Conservation (phyloP, 2,329 filamentous ascomycete species). For the Exophiala spinifera region DNA sequence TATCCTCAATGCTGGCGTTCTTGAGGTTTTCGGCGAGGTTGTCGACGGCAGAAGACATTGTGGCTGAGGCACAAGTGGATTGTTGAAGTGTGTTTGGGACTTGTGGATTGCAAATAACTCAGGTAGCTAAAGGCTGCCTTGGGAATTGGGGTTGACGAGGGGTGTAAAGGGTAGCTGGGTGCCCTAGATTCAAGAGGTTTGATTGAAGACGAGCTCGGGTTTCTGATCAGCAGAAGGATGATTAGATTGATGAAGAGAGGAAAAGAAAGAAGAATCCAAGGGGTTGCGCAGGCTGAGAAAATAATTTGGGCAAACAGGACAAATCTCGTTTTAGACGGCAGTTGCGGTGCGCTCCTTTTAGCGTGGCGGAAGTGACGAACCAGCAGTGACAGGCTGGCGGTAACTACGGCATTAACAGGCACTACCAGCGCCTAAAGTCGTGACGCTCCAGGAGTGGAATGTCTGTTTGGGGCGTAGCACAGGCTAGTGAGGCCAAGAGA, state of each 20-base stretch:
- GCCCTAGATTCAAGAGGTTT: conserved; percentile 65
- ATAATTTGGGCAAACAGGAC: conserved; percentile 13
- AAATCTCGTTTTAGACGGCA: conserved; percentile 13
- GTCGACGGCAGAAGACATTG: conserved; percentile 81
- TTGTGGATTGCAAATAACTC: conserved; percentile 57
- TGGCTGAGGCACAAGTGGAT: conserved; percentile 45
- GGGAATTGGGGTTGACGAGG: conserved; percentile 54
- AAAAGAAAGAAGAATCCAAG: conserved; percentile 13
- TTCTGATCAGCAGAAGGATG: conserved; percentile 30
- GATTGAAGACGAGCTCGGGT: conserved; percentile 23
- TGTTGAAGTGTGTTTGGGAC: conserved; percentile 34
- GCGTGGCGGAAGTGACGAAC: conserved; percentile 18
- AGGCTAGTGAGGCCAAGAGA: conserved; percentile 3
- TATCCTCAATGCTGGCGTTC: conserved; percentile 61
- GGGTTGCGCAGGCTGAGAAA: conserved; percentile 23
- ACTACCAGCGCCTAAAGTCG: conserved; percentile 3
- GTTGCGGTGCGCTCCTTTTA: conserved; percentile 23
- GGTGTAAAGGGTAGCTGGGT: conserved; percentile 79
- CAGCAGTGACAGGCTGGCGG: conserved; percentile 4
- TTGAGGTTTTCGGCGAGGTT: conserved; percentile 66
- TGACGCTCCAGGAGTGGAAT: not conserved
- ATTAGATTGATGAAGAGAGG: conserved; percentile 25
- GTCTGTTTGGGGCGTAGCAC: not conserved
- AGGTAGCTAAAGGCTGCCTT: conserved; percentile 55
- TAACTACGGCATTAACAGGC: conserved; percentile 11